Base-by-base conservation (phyloP, 495 filamentous ascomycete genomes). In the Xylaria intraflava region DNA sequence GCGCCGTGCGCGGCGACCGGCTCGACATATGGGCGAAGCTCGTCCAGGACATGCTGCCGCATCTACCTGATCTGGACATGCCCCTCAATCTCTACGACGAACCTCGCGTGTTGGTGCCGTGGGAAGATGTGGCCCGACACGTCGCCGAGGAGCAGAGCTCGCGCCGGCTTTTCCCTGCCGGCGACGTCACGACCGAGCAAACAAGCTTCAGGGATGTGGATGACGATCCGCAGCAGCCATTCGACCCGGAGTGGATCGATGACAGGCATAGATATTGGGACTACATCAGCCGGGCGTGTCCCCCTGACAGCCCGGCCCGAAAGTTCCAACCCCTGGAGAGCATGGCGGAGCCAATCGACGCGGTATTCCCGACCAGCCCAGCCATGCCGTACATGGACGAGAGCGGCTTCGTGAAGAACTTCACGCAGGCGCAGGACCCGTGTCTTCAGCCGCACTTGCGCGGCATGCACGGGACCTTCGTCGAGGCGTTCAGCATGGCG, bases 391-490 rank as follows among this genome's bases (percentile, higher is more conserved):
- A 35, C 22, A 68, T 38, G 16, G 1, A 70, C 2, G 67, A 75
- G 59, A 51, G 72, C 29, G 83, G 83, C 17, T 78, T 82, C 52
- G 61, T 87, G n/a, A 72, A 72, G 27, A 86, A 86, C 64, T 86
- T 80, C 61, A 83, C 82, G 43, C 67, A 70, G 6, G 72, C 80
- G 4, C 74, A 72, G n/a, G 82, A 86, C 61, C 75, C 85, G 14
- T 88, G 84, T 66, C 19, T 66, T 43, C 70, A 83, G 71, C 56
- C 82, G 67, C 53, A 77, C 66, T 60, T 80, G 68, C 65, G 73
- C 65, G 53, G 77, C 23, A 68, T 87, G 30, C 87, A 89, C 59
- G 88, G 88, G 33, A 83, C 84, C 45, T 80, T 92, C 36, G 81
- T 85, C 49, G 74, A 83, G 40, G 83, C 87, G 19, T 71, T 86